phyloP scores from a whole-genome alignment of 192 early-diverging fungal genomes.

The Backusella circina region DNA sequence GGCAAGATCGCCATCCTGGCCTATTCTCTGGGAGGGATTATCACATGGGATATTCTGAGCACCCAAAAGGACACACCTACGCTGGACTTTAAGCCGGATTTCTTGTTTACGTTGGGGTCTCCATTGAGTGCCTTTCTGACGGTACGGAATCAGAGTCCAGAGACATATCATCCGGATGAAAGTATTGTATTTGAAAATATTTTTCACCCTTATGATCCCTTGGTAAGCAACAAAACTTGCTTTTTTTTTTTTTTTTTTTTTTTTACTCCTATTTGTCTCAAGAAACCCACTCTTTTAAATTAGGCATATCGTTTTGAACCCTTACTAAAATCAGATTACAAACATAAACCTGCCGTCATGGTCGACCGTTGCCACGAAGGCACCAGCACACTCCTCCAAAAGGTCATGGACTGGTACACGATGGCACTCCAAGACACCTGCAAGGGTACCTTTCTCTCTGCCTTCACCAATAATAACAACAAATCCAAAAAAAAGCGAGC shows the following conservation, averaged over 20 bases:
- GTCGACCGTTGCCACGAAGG: background rate
- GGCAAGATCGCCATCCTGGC: conserved; percentile 56
- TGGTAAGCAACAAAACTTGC: conserved; percentile 15
- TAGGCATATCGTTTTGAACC: conserved; percentile 60
- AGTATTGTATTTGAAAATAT: conserved; percentile 60
- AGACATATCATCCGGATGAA: conserved; percentile 42
- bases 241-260: background rate
- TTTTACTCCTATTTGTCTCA: background rate
- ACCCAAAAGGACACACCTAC: background rate
- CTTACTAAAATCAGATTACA: background rate
- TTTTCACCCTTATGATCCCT: conserved; percentile 68
- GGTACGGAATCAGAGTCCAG: conserved; percentile 51
- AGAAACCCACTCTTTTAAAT: conserved; percentile 1
- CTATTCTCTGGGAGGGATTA: conserved; percentile 61
- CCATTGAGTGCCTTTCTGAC: conserved; percentile 51
- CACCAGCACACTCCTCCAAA: background rate
- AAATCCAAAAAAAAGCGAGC: background rate
- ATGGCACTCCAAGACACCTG: background rate
- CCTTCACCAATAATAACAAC: background rate
- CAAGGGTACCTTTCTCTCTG: background rate
- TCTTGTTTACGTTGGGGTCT: conserved; percentile 19
- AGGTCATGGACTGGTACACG: background rate
- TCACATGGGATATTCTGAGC: conserved; percentile 60
- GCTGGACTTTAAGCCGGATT: background rate
- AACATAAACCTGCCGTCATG: background rate